These are phyloP conservation scores for Leishmania braziliensis DNA, from an alignment of 208 protist genomes.

Conservation along the genomic window DNA sequence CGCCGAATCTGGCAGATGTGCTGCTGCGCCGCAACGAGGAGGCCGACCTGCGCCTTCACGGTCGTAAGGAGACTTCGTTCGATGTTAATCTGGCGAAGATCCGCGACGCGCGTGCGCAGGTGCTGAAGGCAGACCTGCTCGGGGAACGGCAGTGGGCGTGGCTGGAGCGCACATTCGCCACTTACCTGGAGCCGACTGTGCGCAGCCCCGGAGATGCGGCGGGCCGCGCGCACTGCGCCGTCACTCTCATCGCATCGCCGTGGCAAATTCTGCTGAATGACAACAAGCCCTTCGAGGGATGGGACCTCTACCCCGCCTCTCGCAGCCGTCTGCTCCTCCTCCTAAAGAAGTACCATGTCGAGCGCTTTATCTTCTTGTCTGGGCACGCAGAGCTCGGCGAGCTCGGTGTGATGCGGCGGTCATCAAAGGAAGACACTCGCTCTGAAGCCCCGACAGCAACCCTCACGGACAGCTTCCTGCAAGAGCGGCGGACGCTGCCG, in stretches of 20 bases:
- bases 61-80: background rate
- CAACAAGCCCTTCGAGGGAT: slow-evolving; percentile 71
- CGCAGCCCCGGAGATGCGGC: slow-evolving; percentile 22
- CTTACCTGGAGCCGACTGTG: slow-evolving; percentile 21
- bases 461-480: slow-evolving; percentile 17
- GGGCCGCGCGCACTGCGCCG: slow-evolving; percentile 41
- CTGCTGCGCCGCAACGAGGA: slow-evolving; percentile 20
- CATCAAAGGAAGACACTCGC: slow-evolving; percentile 21
- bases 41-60: slow-evolving; percentile 13
- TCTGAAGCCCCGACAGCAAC: slow-evolving; percentile 15
- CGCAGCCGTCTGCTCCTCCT: slow-evolving; percentile 59
- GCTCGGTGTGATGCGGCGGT: slow-evolving; percentile 41
- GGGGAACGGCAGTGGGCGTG: slow-evolving; percentile 82
- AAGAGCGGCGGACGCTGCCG: slow-evolving; percentile 15
- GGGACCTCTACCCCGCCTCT: slow-evolving; percentile 62
- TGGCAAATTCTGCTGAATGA: slow-evolving; percentile 81
- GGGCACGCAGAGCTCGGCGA: slow-evolving; percentile 81
- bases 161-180: slow-evolving; percentile 57
- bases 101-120: slow-evolving; percentile 10
- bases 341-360: slow-evolving; percentile 42
- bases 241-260: slow-evolving; percentile 68
- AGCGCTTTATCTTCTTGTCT: slow-evolving; percentile 71
- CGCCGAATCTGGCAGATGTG: slow-evolving; percentile 28
- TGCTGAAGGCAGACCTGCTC: slow-evolving; percentile 58
- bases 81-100: slow-evolving; percentile 8